Evolutionary conservation across 2,329 filamentous ascomycete species (phyloP), one percentile per base, ranked within the genome.

Genomic region (Botryotinia narcissicola): DNA sequence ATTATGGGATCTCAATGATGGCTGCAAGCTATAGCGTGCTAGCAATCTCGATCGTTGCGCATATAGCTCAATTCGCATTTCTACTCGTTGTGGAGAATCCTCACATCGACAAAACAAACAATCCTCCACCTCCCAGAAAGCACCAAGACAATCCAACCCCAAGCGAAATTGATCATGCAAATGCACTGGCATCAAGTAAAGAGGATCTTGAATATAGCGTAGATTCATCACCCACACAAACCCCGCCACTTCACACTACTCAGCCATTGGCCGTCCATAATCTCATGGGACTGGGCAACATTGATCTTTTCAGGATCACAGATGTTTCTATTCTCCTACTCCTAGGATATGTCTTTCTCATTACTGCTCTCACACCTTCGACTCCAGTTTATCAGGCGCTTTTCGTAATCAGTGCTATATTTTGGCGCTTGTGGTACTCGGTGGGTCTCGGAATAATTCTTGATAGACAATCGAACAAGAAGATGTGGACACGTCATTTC

Each of bases 1-100:
- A 97, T 85, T 99, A 99, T 82, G 96, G 96, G 78, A 98, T 98
- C 81, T 98, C 95, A 74, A 91, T 98, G 85, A 97, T 99, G 92
- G 95, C 94, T 64, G 95, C 95, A 75, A 99, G 96, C 86, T 98
- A 98, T 84, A 94, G 95, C 80, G 95, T 99, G 74, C 88, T 99
- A 68, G 95, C 97, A 86, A 98, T 98, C 82, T 98, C 96, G 73
- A 95, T 99, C 80, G 84, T 97, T 80, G 96, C 95, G 75, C 96
- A 99, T 84, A 90, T 94, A 78, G 93, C 95, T 74, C 96, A 99
- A 84, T 95, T 99, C 82, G 91, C 91, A 74, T 99, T 99, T 85
- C 87, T 99, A 76, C 90, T 93, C 71, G 86, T 94, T 75, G 93
- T 99, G 76, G 96, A 99, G 84, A 97, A 97, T 80, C 96, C 96